phyloP scores from a whole-genome alignment of 345 rosid species.

The Gossypioides kirkii region DNA sequence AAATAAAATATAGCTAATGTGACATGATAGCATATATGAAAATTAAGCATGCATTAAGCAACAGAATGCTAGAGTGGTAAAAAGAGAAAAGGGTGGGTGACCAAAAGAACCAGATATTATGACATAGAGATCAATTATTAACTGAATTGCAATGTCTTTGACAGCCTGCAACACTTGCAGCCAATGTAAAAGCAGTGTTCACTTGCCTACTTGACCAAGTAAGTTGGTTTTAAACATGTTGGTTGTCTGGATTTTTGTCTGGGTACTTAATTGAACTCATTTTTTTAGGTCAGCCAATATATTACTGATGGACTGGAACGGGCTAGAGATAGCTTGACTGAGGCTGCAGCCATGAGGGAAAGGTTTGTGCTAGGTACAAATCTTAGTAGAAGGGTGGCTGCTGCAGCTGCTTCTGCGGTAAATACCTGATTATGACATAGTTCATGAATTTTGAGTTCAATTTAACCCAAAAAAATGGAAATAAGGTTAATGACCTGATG shows the following conservation, averaged over 20 bases:
- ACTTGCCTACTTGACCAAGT: slow-evolving; percentile 92
- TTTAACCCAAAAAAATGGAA: slow-evolving; percentile 1
- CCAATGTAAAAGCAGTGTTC: slow-evolving; percentile 83
- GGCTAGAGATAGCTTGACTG: slow-evolving; percentile 86
- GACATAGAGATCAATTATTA: slow-evolving; percentile 3
- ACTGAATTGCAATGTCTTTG: slow-evolving; percentile 18
- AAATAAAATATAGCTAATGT: not conserved
- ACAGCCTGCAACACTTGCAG: slow-evolving; percentile 81
- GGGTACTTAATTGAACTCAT: slow-evolving; percentile 21
- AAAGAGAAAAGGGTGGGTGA: not conserved
- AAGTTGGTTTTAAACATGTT: slow-evolving; percentile 29
- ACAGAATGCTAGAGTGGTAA: not conserved
- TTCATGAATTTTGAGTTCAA: not conserved
- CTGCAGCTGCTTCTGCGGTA: slow-evolving; percentile 98
- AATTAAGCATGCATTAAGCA: not conserved
- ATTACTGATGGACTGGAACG: slow-evolving; percentile 96
- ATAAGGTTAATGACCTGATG: slow-evolving; percentile 26
- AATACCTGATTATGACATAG: slow-evolving; percentile 23
- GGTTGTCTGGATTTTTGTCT: slow-evolving; percentile 14
- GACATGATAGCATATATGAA: not conserved
- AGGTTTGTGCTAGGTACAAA: slow-evolving; percentile 86
- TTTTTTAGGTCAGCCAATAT: slow-evolving; percentile 72
- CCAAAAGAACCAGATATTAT: not conserved
- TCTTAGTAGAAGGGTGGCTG: slow-evolving; percentile 91
- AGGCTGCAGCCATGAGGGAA: slow-evolving; percentile 96